phyloP scores from a whole-genome alignment of 2,329 filamentous ascomycete genomes.

The Ceratocystis eucalypticola region DNA sequence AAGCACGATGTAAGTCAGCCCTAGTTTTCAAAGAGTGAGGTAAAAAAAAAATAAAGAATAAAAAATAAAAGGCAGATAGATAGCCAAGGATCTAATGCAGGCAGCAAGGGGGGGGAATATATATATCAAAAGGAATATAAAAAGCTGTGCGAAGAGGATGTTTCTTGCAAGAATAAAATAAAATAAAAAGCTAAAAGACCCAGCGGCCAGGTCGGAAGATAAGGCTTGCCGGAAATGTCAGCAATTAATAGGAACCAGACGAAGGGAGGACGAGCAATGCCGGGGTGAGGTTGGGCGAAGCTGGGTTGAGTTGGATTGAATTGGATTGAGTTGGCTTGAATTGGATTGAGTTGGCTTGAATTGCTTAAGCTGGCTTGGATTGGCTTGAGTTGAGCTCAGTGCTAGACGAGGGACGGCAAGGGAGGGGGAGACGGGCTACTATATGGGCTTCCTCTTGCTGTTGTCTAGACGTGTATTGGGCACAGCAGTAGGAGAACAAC shows the following conservation, averaged over 20 bases:
- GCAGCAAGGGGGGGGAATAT: neutral
- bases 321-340: neutral
- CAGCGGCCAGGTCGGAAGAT: neutral
- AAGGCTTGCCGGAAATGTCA: neutral
- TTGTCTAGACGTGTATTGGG: neutral
- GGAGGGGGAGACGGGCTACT: no score
- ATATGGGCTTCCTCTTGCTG: no score
- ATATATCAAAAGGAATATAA: neutral
- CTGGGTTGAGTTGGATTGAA: neutral
- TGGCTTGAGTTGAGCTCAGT: neutral
- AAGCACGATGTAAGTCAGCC: neutral
- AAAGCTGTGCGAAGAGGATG: neutral
- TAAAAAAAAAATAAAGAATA: neutral
- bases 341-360: neutral
- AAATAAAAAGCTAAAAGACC: neutral
- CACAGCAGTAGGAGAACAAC: neutral
- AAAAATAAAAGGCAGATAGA: neutral
- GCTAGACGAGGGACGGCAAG: no score
- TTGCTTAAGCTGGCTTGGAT: neutral
- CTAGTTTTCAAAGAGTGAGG: neutral
- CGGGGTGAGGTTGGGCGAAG: neutral
- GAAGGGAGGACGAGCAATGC: neutral
- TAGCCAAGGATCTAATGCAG: neutral
- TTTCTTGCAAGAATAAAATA: neutral
- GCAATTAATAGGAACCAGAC: neutral